Percentiles rank a stretch among this genome's conserved stretches.
phyloP scores from a whole-genome alignment of 1,139 yeast species.

The Suzukiozyma palmioleophila region DNA sequence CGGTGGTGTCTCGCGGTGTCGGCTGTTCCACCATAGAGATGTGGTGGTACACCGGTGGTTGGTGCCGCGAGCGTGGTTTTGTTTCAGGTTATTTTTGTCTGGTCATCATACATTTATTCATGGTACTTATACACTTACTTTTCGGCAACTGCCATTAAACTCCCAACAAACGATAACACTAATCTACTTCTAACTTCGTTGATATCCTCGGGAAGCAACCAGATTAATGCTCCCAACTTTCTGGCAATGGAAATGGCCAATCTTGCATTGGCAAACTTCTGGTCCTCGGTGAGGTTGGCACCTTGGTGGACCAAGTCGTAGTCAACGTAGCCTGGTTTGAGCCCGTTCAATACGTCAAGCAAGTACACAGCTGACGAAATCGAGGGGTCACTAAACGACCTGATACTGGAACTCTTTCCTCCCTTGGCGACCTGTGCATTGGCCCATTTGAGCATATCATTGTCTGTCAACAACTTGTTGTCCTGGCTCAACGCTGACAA shows the following conservation, averaged over 20 bases:
- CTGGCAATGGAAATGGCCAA: constrained; percentile 97
- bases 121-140: constrained; percentile 5
- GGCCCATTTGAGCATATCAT: constrained; percentile 92
- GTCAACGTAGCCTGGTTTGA: constrained; percentile 97
- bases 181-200: constrained; percentile 92
- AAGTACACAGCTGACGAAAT: constrained; percentile 75
- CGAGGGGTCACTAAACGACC: constrained; percentile 82
- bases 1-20: too few relatives aligned
- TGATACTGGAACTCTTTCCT: constrained; percentile 62
- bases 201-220: constrained; percentile 99
- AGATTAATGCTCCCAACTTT: constrained; percentile 94
- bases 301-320: constrained; percentile 86
- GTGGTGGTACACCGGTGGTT: too few relatives aligned
- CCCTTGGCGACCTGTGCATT: constrained; percentile 80
- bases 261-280: constrained; percentile 88
- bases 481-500: constrained; percentile 66
- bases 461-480: constrained; percentile 64
- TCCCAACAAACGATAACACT: constrained; percentile 90
- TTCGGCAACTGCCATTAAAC: constrained; percentile 64
- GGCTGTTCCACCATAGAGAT: too few relatives aligned
- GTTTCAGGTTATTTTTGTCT: too few relatives aligned
- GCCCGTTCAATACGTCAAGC: constrained; percentile 85
- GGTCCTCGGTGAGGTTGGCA: constrained; percentile 60
- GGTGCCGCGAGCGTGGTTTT: too few relatives aligned
- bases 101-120: background rate